Evolutionary conservation across 1,284 basidiomycete species (phyloP).

Genomic region (Xerocomus amazonicus): DNA sequence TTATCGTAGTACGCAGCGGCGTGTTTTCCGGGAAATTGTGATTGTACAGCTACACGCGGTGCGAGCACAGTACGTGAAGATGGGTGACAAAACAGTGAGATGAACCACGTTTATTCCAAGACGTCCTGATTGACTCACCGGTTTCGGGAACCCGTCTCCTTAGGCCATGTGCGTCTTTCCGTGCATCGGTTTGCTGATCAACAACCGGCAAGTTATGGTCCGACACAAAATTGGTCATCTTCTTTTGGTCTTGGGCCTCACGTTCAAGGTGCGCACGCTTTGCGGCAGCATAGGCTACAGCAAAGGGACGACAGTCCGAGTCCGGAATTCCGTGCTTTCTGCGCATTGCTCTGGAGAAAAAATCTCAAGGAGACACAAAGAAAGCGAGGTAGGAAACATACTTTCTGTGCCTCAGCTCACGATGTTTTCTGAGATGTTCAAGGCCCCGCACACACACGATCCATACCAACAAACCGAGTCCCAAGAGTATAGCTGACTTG

Average conservation of each 20-base stretch:
- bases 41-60: constrained; percentile 24
- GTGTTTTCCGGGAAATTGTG: constrained; percentile 17
- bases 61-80: constrained; percentile 15
- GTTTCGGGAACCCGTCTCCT: constrained; percentile 34
- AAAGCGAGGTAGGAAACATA: constrained; percentile 33
- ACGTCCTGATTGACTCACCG: constrained; percentile 30
- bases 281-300: constrained; percentile 75
- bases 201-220: constrained; percentile 21
- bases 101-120: constrained; percentile 22
- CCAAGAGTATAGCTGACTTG: constrained; percentile 37
- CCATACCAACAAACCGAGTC: constrained; percentile 35
- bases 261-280: constrained; percentile 47
- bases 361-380: constrained; percentile 10
- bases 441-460: constrained; percentile 36
- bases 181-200: constrained; percentile 29
- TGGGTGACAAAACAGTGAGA: constrained; percentile 25
- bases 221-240: constrained; percentile 25
- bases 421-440: constrained; percentile 45
- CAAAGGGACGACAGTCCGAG: constrained; percentile 73
- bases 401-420: constrained; percentile 59
- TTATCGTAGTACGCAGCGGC: constrained; percentile 13
- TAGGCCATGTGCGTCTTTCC: constrained; percentile 25
- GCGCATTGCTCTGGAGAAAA: constrained; percentile 47
- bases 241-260: constrained; percentile 36
- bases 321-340: constrained; percentile 78